Conservation (phyloP, 371 early-diverging fungal species). For the Syncephalastrum racemosum region DNA sequence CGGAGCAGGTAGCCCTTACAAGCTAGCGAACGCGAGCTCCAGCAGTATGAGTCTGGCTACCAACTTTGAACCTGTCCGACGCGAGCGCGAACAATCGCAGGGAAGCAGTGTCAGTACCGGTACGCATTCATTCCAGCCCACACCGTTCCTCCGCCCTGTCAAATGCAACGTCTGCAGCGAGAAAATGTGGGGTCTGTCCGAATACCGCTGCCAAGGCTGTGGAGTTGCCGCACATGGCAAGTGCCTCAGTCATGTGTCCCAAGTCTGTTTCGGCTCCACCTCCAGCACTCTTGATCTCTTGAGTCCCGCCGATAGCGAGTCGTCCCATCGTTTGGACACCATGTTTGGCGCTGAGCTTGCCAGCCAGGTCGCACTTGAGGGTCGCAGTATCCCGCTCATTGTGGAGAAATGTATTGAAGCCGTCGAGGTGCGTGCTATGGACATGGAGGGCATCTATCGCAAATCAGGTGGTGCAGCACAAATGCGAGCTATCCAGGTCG, state of each 20-base stretch:
- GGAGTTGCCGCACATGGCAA: constrained; percentile 8
- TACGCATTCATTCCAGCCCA: constrained; percentile 49
- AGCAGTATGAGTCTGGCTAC: too few relatives aligned
- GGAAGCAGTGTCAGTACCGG: neutral
- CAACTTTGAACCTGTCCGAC: too few relatives aligned
- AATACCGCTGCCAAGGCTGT: constrained; percentile 60
- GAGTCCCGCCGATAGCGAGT: neutral
- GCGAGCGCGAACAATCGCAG: too few relatives aligned
- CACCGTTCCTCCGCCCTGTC: constrained; percentile 56
- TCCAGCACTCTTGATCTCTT: constrained; percentile 8
- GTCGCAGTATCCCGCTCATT: constrained; percentile 56
- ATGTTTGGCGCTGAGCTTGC: constrained; percentile 23
- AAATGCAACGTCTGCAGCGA: constrained; percentile 78
- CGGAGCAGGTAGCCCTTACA: too few relatives aligned
- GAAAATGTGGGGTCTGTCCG: constrained; percentile 73
- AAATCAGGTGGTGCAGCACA: constrained; percentile 79
- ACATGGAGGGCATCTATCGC: constrained; percentile 80
- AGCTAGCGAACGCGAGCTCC: too few relatives aligned
- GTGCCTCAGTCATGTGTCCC: constrained; percentile 13
- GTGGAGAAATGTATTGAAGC: constrained; percentile 69
- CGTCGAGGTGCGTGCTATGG: constrained; percentile 66
- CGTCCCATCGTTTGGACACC: neutral
- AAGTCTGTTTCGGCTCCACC: constrained; percentile 7
- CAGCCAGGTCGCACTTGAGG: constrained; percentile 10
- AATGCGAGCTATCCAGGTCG: constrained; percentile 52